Base-by-base conservation (phyloP, 805 yeast species). In the Candida lessepsii region DNA sequence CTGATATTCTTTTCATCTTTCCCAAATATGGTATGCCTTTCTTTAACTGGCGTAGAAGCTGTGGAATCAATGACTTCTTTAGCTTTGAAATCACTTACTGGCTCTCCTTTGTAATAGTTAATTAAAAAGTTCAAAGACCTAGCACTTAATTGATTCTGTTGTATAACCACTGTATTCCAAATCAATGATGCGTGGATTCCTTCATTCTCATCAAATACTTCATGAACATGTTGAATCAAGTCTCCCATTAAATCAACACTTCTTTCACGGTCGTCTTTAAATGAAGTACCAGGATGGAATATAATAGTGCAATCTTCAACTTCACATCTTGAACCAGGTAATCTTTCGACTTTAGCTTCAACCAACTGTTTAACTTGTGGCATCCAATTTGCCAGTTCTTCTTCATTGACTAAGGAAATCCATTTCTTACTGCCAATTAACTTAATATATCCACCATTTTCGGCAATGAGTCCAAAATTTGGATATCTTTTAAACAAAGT, bases 381-480 rank as follows among this genome's bases (percentile, higher is more conserved):
- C 58, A 80, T 71, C 89, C 91, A 84, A 14, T 65, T 65, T 3
- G 47, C 41, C 47, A 73, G 61, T 21, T 69, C 75, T 0, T 44
- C 33, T 45, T 77, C 78, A 42, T 78, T 76, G 21, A 79, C 77
- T 16, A 83, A 67, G 2, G 83, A 71, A 35, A 75, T 61, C 95
- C 95, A 87, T 9, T 67, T 61, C 11, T 67, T 60, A 19, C 66
- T 48, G 15, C 76, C 71, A 11, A 74, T 73, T 14, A 78, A 53
- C 56, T 76, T 81, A 24, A 91, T 71, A 52, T 76, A 87, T 0
- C 88, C 95, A 26, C 98, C 98, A 55, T 83, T 82, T 60, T 90
- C 98, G 1, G 96, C 95, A 47, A 91, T 80, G 38, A 91, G 67
- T 0, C 97, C 97, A 21, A 90, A 54, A 29, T 78, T 77, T 1